phyloP scores from a whole-genome alignment of 305 asterid species.

The Petunia hybrid region DNA sequence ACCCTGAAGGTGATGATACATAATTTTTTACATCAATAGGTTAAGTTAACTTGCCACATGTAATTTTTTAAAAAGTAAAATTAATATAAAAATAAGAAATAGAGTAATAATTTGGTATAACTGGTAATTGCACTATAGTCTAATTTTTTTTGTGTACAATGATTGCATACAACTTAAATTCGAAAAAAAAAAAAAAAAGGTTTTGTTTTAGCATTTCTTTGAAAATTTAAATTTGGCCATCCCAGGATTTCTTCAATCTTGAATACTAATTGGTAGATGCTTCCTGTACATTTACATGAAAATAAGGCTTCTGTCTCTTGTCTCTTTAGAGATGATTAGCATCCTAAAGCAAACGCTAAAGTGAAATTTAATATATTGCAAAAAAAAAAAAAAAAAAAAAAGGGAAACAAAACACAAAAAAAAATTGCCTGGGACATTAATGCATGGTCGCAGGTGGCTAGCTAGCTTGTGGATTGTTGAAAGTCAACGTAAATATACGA shows the following conservation, averaged over 20 bases:
- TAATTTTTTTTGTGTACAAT: too few relatives aligned
- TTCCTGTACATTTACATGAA: neutral
- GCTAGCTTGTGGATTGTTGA: neutral
- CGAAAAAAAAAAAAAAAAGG: neutral
- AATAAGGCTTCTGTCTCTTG: neutral
- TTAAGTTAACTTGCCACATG: too few relatives aligned
- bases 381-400: neutral
- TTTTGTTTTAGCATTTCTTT: neutral
- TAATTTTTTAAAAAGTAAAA: too few relatives aligned
- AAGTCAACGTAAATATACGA: neutral
- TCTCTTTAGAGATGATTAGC: neutral
- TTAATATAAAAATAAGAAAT: too few relatives aligned
- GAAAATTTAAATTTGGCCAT: neutral
- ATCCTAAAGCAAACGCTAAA: neutral
- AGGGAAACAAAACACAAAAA: neutral
- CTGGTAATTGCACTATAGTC: too few relatives aligned
- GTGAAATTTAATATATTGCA: neutral
- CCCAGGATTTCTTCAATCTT: neutral
- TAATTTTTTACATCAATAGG: too few relatives aligned
- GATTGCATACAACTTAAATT: too few relatives aligned
- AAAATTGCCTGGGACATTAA: neutral
- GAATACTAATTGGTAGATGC: neutral
- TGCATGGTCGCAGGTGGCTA: neutral
- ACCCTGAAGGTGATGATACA: too few relatives aligned
- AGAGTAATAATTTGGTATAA: too few relatives aligned